These are phyloP conservation scores for Coniochaeta sp. DNA, from an alignment of 2,329 filamentous ascomycete species.

Conservation along the genomic window DNA sequence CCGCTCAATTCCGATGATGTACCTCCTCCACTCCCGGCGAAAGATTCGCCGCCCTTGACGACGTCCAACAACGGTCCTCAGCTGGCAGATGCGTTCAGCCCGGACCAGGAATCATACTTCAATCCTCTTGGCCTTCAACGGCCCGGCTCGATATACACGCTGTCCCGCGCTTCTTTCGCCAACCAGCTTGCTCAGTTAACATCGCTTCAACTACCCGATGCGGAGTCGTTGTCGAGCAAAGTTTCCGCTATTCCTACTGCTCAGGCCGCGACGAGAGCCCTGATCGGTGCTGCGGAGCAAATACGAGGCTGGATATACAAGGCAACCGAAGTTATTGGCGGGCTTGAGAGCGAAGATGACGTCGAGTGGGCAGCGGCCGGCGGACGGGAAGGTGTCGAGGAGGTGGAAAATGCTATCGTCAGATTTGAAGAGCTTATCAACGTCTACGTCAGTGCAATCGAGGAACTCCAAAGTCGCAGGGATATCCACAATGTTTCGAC, in stretches of 20 bases:
- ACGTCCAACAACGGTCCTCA: conserved; percentile 13
- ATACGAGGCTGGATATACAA: conserved; percentile 93
- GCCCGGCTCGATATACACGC: conserved; percentile 84
- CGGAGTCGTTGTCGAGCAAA: conserved; percentile 72
- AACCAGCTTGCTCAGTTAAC: conserved; percentile 90
- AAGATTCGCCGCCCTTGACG: conserved; percentile 39
- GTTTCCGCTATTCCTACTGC: conserved; percentile 82
- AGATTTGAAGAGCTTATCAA: conserved; percentile 86
- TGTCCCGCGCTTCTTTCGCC: conserved; percentile 86
- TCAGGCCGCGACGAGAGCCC: conserved; percentile 71
- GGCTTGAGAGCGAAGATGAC: conserved; percentile 90
- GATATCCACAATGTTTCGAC: conserved; percentile 68
- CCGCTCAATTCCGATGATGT: conserved; percentile 30
- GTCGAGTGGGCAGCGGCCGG: conserved; percentile 94
- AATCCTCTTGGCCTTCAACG: conserved; percentile 59
- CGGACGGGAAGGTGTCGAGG: conserved; percentile 71
- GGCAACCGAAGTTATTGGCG: conserved; percentile 79
- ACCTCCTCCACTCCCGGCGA: conserved; percentile 35
- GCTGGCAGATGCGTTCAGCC: conserved; percentile 32
- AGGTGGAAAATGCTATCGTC: conserved; percentile 66
- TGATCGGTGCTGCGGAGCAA: conserved; percentile 83
- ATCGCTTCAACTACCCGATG: conserved; percentile 80
- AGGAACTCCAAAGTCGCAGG: conserved; percentile 71
- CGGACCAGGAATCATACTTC: conserved; percentile 55
- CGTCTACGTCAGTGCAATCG: conserved; percentile 90